Base-by-base conservation (phyloP, 148 eudicot genomes). In the Linanthus parryae region DNA sequence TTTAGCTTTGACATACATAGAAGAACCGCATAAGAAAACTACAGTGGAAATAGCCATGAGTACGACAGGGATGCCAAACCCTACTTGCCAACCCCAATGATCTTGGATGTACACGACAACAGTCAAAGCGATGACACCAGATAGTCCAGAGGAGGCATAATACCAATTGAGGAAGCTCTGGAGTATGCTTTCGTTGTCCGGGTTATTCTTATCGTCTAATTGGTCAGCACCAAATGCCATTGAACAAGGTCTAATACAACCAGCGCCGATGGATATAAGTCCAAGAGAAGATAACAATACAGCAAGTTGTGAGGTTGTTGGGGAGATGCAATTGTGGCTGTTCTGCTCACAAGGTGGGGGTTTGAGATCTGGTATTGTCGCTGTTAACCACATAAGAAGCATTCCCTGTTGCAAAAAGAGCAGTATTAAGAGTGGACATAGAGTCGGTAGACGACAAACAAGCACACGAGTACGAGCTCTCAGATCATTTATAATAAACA, bases 141-240 rank as follows among this genome's bases (percentile, higher is more conserved):
- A 48, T 27, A 48, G 13, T 37, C 54, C 63, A 27, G 14, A 18
- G 1, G 55, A 48, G 18, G 55, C 63, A 16, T 59, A 48, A 35
- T 48, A 59, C 63, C 63, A 59, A 27, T 33, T 47, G 37, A 59
- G 18, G 55, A 48, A 59, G 55, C 55, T 59, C 19, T 59, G 46
- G 8, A 59, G 13, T 36, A 37, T 38, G n/a, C 54, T 59, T 28
- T 48, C 63, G 14, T 48, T 59, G 10, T 59, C 35, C 22, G 52
- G 52, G 41, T 59, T 59, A 12, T 73, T 70, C 47, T 64, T 55
- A 17, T 60, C 28, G 15, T 64, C 34, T 26, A 73, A 47, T 44
- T 73, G 78, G 60, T 73, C 73, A 3, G 67, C 70, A 38, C 78
- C 78, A 51, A 73, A 73, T 3, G 78, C 73, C 21, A 68, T 21